phyloP scores from a whole-genome alignment of 2,329 filamentous ascomycete genomes.

The Stenocarpella maydis region DNA sequence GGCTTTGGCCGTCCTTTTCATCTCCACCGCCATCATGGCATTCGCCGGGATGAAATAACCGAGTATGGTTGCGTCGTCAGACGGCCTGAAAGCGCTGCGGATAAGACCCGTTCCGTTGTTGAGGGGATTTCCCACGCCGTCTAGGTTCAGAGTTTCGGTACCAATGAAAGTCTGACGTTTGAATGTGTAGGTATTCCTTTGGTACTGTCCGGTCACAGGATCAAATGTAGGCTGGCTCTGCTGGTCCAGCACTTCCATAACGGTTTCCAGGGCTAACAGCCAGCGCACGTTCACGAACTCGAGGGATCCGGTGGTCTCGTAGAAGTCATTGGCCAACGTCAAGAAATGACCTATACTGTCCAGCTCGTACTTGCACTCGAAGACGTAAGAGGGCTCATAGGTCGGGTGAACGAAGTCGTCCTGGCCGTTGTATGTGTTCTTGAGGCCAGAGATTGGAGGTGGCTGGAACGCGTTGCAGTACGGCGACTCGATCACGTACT shows the following conservation, averaged over 20 bases:
- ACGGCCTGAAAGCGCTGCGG: constrained; percentile 91
- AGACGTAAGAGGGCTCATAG: constrained; percentile 86
- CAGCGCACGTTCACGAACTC: constrained; percentile 83
- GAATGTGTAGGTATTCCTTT: constrained; percentile 85
- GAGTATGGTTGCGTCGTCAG: constrained; percentile 92
- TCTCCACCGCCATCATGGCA: constrained; percentile 92
- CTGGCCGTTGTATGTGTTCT: constrained; percentile 78
- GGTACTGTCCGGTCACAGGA: constrained; percentile 67
- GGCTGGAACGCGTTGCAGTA: constrained; percentile 99
- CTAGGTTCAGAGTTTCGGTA: constrained; percentile 87
- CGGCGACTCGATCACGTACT: constrained; percentile 92
- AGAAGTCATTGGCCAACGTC: constrained; percentile 84
- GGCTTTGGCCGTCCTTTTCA: constrained; percentile 76
- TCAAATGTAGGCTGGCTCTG: constrained; percentile 87
- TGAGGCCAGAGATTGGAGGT: constrained; percentile 81
- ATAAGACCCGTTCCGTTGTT: constrained; percentile 85
- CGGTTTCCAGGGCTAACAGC: constrained; percentile 77
- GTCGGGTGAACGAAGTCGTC: constrained; percentile 84
- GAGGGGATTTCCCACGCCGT: constrained; percentile 89
- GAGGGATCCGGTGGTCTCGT: constrained; percentile 78
- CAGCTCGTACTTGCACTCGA: constrained; percentile 99
- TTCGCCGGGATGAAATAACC: constrained; percentile 96
- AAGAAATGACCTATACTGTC: constrained; percentile 95
- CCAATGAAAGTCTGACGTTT: constrained; percentile 80
- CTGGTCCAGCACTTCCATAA: constrained; percentile 77